Conservation (phyloP, 176 grass and related monocot genomes). For the Thalia dealbata region DNA sequence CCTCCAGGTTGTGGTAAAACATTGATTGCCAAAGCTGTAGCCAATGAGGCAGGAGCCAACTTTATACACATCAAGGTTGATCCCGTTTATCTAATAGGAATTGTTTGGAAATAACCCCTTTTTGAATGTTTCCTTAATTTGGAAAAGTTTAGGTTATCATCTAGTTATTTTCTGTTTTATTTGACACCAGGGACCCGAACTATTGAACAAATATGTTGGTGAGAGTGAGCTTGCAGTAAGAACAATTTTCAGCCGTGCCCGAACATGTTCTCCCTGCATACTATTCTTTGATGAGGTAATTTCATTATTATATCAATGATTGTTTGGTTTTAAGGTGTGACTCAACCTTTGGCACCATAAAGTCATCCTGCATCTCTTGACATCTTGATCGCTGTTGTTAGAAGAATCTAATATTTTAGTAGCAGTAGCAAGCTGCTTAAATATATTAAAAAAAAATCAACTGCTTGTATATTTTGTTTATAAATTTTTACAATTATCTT, state of each 20-base stretch:
- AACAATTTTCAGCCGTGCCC: conserved; percentile 83
- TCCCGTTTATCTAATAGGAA: conserved; percentile 15
- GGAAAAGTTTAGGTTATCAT: background rate
- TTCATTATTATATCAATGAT: background rate
- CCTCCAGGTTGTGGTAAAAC: conserved; percentile 99
- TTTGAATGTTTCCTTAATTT: conserved; percentile 9
- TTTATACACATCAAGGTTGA: conserved; percentile 95
- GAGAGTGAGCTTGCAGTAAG: conserved; percentile 92
- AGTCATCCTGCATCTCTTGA: background rate
- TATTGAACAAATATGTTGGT: conserved; percentile 97
- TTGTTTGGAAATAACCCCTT: background rate
- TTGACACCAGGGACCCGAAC: conserved; percentile 63
- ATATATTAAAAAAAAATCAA: no score
- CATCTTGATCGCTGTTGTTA: no score
- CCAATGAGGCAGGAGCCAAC: conserved; percentile 87
- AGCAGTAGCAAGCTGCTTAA: background rate
- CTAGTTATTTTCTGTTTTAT: conserved; percentile 14
- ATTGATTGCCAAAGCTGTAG: conserved; percentile 94
- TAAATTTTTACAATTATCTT: no score
- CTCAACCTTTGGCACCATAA: background rate
- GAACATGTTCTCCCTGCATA: conserved; percentile 76
- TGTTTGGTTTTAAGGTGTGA: background rate
- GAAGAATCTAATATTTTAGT: background rate
- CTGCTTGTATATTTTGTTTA: no score
- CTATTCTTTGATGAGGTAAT: conserved; percentile 95